phyloP scores from a whole-genome alignment of 2,329 filamentous ascomycete species.

The Neocatenulostroma microsporum region DNA sequence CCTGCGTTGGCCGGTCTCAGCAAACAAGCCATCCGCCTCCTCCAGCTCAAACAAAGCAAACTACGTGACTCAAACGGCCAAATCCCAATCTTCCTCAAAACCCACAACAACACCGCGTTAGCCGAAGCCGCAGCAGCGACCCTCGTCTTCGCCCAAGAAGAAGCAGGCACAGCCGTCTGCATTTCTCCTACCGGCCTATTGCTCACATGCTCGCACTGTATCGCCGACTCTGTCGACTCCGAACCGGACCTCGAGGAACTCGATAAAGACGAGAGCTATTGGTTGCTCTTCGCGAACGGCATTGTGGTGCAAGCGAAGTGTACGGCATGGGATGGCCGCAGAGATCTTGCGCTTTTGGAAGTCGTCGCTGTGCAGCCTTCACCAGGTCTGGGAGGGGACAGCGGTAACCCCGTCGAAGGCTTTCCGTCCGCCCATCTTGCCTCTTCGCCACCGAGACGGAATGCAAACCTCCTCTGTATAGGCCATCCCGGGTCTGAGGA shows the following conservation, averaged over 20 bases:
- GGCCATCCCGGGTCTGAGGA: constrained; percentile 39
- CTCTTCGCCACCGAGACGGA: constrained; percentile 9
- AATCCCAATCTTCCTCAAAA: constrained; percentile 4
- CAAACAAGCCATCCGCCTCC: background rate
- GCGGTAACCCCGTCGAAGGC: too few species aligned
- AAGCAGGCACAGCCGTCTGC: constrained; percentile 47
- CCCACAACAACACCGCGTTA: background rate
- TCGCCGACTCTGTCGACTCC: constrained; percentile 35
- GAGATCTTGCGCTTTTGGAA: constrained; percentile 43
- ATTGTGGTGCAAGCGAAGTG: constrained; percentile 34
- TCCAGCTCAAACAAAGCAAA: constrained; percentile 10
- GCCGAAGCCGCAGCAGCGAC: constrained; percentile 13
- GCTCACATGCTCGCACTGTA: constrained; percentile 46
- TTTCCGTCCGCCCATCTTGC: constrained; percentile 18
- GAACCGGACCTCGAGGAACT: constrained; percentile 28
- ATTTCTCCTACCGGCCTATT: constrained; percentile 39
- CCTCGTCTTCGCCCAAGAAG: constrained; percentile 43
- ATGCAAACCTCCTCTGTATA: constrained; percentile 29
- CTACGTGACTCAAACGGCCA: constrained; percentile 8
- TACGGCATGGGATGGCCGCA: constrained; percentile 35
- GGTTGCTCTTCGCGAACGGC: constrained; percentile 40
- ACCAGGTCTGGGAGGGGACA: background rate
- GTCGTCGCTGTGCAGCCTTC: constrained; percentile 29
- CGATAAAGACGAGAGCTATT: constrained; percentile 21
- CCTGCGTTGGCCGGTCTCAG: background rate